Evolutionary conservation across 352 stramenopile genomes (phyloP), one percentile per base, ranked within the genome.

Genomic region (Phytophthora litchii): DNA sequence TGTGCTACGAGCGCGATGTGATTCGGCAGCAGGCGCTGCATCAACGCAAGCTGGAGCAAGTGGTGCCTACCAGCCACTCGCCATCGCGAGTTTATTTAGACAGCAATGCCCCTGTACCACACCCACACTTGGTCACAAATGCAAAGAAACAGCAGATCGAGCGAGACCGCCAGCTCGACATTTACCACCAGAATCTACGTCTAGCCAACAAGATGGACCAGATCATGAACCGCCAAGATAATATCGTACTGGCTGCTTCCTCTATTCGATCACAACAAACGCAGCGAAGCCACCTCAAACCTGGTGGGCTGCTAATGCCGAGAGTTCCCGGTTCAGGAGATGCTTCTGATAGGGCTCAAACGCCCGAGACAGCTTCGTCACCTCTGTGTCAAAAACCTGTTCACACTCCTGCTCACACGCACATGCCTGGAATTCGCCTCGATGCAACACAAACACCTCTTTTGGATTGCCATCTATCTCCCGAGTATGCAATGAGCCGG

Each of bases 1-100:
- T 93, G 29, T 93, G 83, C 71, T 93, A 91, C 44, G 81, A 93
- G 67, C 83, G 83, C 46, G 76, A 90, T 52, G 80, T 93, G 27
- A 61, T 66, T 13, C 76, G 74, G 23, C 75, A 85, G 42, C 81
- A 90, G 37, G 70, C 71, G 4, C 56, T 90, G 14, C 83, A 91
- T 66, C 76, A 88, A 13, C 66, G 76, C 27, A 91, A 89, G 48
- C 67, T 93, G 6, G 69, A 88, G 53, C 74, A 72, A 21, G 59
- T 91, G 17, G 44, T 88, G 23, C 72, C 80, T 5, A 91, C 81
- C 16, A 80, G 73, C 20, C 59, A 73, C 8, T 91, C 83, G 1
- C 81, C 79, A 1, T 88, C 83, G 4, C 72, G 72, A 31, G 74
- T 83, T 14, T 80, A 76, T 21, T 48, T 93, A 11, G 83, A 93